Conservation (phyloP, 495 filamentous ascomycete species). For the Stereocaulon alpinum region DNA sequence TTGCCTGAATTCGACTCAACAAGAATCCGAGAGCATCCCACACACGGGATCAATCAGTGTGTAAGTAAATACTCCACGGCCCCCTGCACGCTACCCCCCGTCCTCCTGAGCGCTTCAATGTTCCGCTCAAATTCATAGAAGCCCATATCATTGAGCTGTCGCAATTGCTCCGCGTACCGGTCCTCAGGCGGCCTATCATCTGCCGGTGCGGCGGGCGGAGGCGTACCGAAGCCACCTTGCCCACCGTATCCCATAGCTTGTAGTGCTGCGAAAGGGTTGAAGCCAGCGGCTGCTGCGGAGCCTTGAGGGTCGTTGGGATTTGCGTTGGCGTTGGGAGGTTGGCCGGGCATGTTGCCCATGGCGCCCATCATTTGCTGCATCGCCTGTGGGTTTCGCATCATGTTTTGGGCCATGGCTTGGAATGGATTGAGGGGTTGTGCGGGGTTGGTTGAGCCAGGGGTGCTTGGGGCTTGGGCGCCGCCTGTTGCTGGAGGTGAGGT, state of each 20-base stretch:
- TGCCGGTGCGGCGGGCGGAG: slow-evolving; percentile 42
- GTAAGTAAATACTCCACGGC: slow-evolving; percentile 68
- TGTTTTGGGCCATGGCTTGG: slow-evolving; percentile 30
- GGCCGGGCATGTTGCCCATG: slow-evolving; percentile 30
- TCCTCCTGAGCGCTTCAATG: slow-evolving; percentile 73
- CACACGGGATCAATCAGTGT: slow-evolving; percentile 19
- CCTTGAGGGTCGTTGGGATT: not conserved
- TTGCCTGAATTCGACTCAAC: not conserved
- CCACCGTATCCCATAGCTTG: slow-evolving; percentile 30
- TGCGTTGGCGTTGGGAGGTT: slow-evolving; percentile 23
- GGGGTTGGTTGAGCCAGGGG: slow-evolving; percentile 17
- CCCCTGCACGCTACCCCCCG: slow-evolving; percentile 90
- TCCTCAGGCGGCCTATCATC: slow-evolving; percentile 91
- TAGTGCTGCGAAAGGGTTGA: slow-evolving; percentile 29
- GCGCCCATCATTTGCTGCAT: slow-evolving; percentile 39
- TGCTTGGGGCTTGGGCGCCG: slow-evolving; percentile 3
- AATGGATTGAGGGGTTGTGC: slow-evolving; percentile 34
- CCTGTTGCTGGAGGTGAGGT: slow-evolving; percentile 14
- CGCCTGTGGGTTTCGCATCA: slow-evolving; percentile 40
- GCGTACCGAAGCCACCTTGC: slow-evolving; percentile 29
- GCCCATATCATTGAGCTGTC: slow-evolving; percentile 97
- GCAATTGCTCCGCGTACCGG: slow-evolving; percentile 77
- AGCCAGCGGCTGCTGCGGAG: slow-evolving; percentile 26
- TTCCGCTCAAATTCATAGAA: slow-evolving; percentile 96
- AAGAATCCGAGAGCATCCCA: no score